Conservation (phyloP, 306 rosid genomes). For the Macrotyloma uniflorum region DNA sequence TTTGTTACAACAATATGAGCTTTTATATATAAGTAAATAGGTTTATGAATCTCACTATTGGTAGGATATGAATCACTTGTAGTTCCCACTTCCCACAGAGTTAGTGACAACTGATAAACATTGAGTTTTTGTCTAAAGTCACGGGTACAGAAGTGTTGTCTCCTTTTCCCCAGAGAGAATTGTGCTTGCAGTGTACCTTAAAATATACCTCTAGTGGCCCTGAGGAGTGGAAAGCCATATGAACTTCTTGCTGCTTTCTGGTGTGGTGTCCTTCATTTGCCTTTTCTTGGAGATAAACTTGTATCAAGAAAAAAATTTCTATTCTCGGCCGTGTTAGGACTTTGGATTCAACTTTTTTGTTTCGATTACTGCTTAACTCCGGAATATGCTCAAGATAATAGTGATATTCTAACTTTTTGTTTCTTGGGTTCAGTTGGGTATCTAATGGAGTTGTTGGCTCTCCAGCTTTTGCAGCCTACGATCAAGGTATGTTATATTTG, state of each 20-base stretch:
- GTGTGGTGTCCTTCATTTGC: background rate
- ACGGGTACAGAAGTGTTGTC: background rate
- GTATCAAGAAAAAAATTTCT: background rate
- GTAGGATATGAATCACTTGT: background rate
- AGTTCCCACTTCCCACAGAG: background rate
- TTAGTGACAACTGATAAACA: background rate
- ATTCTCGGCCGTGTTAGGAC: background rate
- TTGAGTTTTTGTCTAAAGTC: background rate
- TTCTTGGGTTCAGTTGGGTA: slow-evolving; percentile 73
- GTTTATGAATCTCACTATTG: background rate
- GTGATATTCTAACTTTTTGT: slow-evolving; percentile 6
- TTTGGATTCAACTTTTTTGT: background rate
- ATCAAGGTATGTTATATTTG: slow-evolving; percentile 73
- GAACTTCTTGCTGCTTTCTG: slow-evolving; percentile 7
- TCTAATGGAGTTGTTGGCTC: slow-evolving; percentile 98
- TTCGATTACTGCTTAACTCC: background rate
- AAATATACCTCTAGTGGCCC: background rate
- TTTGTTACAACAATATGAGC: slow-evolving; percentile 7
- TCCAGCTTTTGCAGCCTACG: slow-evolving; percentile 97
- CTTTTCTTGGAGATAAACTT: background rate
- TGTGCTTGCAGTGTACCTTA: background rate
- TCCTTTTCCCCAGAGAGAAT: background rate
- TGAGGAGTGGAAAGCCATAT: background rate
- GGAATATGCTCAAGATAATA: background rate
- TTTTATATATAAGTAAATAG: background rate